These are phyloP conservation scores for Sarcodon aspratus DNA, from an alignment of 768 basidiomycete species.

Conservation along the genomic window DNA sequence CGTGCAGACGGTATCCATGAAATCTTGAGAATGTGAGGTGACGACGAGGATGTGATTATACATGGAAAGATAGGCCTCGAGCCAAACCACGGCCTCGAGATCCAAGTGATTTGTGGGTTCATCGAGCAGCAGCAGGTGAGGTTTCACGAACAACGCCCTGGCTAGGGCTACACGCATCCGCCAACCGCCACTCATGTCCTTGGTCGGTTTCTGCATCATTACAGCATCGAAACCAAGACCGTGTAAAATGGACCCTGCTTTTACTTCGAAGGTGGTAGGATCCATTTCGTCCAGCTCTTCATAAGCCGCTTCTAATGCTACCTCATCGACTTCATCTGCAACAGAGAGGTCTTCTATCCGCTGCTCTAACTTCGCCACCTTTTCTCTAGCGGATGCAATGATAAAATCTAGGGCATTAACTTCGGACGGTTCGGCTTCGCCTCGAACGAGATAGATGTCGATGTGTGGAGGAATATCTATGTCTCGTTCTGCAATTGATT, in stretches of 20 bases:
- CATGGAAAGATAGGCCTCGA: conserved; percentile 94
- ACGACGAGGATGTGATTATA: conserved; percentile 99
- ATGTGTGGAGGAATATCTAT: conserved; percentile 91
- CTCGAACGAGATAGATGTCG: conserved; percentile 94
- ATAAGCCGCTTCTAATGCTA: conserved; percentile 79
- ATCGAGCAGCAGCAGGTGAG: conserved; percentile 89
- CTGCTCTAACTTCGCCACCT: conserved; percentile 88
- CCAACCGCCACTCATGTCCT: conserved; percentile 99
- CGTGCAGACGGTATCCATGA: conserved; percentile 96
- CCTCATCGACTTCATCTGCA: conserved; percentile 84
- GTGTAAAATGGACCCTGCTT: conserved; percentile 93
- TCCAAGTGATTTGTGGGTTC: conserved; percentile 92
- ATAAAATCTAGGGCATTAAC: conserved; percentile 97
- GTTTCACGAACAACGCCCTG: conserved; percentile 91
- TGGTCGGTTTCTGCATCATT: conserved; percentile 97
- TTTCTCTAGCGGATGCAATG: conserved; percentile 81
- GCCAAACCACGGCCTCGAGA: conserved; percentile 96
- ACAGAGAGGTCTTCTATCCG: conserved; percentile 88
- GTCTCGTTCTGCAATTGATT: conserved; percentile 92
- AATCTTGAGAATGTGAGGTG: conserved; percentile 98
- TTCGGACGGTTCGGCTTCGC: conserved; percentile 92
- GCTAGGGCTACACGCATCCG: conserved; percentile 98
- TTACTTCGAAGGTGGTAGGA: conserved; percentile 89
- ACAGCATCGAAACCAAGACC: conserved; percentile 84
- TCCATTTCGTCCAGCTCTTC: conserved; percentile 98